A percentile compares a stretch with the other conserved stretches of the same genome.
These are phyloP conservation scores for Phytophthora quininea DNA, from an alignment of 352 stramenopile genomes.

Conservation along the genomic window DNA sequence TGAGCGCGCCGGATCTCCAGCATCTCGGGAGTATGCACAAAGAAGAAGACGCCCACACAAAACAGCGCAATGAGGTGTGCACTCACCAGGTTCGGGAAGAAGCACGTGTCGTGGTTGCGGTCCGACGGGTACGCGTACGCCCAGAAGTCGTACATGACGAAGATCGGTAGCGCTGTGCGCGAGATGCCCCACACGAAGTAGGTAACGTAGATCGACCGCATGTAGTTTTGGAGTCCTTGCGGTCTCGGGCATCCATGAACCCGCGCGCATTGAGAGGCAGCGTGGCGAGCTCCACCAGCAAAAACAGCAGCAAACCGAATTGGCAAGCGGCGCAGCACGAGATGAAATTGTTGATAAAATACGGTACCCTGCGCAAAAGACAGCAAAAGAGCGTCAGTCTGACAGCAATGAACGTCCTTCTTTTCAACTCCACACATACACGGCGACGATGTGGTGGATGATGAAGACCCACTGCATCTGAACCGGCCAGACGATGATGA, in stretches of 20 bases:
- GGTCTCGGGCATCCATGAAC: constrained; percentile 75
- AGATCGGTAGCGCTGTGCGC: constrained; percentile 74
- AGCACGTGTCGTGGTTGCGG: constrained; percentile 76
- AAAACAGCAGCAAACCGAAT: constrained; percentile 77
- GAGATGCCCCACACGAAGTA: constrained; percentile 80
- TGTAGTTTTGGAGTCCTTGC: constrained; percentile 68
- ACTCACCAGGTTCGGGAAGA: constrained; percentile 78
- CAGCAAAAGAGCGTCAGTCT: constrained; percentile 1
- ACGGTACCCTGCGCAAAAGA: constrained; percentile 54
- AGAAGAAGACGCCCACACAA: constrained; percentile 83
- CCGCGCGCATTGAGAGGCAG: constrained; percentile 77
- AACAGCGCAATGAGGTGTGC: constrained; percentile 84
- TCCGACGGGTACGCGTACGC: constrained; percentile 70
- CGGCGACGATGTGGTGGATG: constrained; percentile 78
- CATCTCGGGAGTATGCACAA: constrained; percentile 82
- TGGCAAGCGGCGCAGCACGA: constrained; percentile 79
- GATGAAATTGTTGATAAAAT: constrained; percentile 89
- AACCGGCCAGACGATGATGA: constrained; percentile 81
- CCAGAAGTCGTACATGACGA: constrained; percentile 81
- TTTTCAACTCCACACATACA: constrained; percentile 50
- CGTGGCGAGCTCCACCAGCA: constrained; percentile 83
- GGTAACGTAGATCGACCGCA: constrained; percentile 74
- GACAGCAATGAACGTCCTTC: not conserved
- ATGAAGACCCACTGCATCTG: constrained; percentile 82
- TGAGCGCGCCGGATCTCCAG: constrained; percentile 39